Conservation (phyloP, 2,329 filamentous ascomycete species). For the Pestalotiopsis sp. region DNA sequence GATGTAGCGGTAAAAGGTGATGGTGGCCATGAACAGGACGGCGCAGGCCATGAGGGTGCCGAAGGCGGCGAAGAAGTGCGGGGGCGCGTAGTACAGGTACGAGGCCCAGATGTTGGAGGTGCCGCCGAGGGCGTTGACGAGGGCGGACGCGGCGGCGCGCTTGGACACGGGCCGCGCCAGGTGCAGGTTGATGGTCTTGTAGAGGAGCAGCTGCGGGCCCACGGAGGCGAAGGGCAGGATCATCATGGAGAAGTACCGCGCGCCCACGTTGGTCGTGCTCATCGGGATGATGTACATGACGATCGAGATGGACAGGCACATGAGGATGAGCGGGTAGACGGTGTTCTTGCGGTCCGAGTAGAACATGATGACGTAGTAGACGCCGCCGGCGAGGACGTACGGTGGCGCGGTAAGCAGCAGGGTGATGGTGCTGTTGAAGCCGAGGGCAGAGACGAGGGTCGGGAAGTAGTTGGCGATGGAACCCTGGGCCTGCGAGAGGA, state of each 20-base stretch:
- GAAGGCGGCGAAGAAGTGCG: constrained; percentile 28
- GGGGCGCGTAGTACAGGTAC: constrained; percentile 29
- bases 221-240: constrained; percentile 22
- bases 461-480: constrained; percentile 36
- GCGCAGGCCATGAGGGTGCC: constrained; percentile 23
- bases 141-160: constrained; percentile 29
- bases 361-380: constrained; percentile 33
- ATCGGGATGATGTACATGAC: constrained; percentile 33
- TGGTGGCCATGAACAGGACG: constrained; percentile 21
- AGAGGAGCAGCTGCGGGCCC: constrained; percentile 7
- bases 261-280: constrained; percentile 27
- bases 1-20: constrained; percentile 22
- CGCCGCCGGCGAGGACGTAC: constrained; percentile 31
- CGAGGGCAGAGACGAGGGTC: constrained; percentile 44
- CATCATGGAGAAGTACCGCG: constrained; percentile 35
- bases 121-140: constrained; percentile 31
- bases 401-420: constrained; percentile 28
- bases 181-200: constrained; percentile 12
- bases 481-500: constrained; percentile 40
- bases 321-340: constrained; percentile 29
- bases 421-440: constrained; percentile 39
- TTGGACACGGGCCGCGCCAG: constrained; percentile 27
- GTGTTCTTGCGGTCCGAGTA: constrained; percentile 31
- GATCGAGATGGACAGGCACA: constrained; percentile 27
- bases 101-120: constrained; percentile 31